phyloP scores from a whole-genome alignment of 345 rosid species.

The Leavenworthia alabamica region DNA sequence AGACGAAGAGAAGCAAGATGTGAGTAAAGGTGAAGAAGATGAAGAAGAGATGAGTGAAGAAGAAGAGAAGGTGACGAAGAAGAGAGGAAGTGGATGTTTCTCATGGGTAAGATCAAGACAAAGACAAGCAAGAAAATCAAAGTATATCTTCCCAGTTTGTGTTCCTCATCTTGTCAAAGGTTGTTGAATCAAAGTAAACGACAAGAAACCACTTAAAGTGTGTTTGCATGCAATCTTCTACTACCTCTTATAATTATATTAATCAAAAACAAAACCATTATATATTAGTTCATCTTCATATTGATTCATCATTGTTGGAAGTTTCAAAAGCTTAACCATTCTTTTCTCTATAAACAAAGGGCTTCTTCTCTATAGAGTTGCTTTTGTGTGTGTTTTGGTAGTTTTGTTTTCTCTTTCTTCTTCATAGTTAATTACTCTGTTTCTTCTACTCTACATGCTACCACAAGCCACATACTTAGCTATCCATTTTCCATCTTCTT shows the following conservation, averaged over 20 bases:
- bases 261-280: slow-evolving; percentile 12
- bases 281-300: slow-evolving; percentile 14
- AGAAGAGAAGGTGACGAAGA: slow-evolving; percentile 8
- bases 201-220: background rate
- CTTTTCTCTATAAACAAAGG: slow-evolving; percentile 18
- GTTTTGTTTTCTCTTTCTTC: background rate
- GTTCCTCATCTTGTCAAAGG: slow-evolving; percentile 34
- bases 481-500: slow-evolving; percentile 56
- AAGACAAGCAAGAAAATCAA: slow-evolving; percentile 39
- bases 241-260: background rate
- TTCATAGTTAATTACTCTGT: slow-evolving; percentile 13
- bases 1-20: background rate
- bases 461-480: slow-evolving; percentile 83
- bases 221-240: slow-evolving; percentile 8
- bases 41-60: slow-evolving; percentile 12
- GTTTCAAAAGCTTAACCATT: slow-evolving; percentile 15
- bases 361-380: background rate
- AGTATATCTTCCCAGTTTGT: slow-evolving; percentile 35
- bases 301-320: slow-evolving; percentile 18
- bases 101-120: slow-evolving; percentile 61
- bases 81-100: slow-evolving; percentile 53
- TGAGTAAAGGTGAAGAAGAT: slow-evolving; percentile 12
- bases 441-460: slow-evolving; percentile 72
- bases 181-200: slow-evolving; percentile 18
- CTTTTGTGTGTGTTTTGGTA: no score